A percentile compares a stretch with the other conserved stretches of the same genome.
Conservation (phyloP, 176 grass and related monocot genomes). For the Avena sativa region DNA sequence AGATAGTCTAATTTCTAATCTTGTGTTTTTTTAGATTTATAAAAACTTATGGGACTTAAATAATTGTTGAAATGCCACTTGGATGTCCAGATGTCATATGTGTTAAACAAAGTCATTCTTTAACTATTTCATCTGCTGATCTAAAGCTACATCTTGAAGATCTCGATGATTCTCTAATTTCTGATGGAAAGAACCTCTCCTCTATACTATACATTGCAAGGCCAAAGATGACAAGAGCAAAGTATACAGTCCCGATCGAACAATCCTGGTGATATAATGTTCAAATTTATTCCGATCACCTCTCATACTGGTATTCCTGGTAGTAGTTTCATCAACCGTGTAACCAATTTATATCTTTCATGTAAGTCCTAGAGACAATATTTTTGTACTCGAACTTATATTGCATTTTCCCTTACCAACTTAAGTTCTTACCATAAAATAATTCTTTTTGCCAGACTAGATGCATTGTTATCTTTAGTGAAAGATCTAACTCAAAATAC, state of each 20-base stretch:
- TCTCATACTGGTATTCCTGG: slow-evolving; percentile 89
- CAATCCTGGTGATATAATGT: slow-evolving; percentile 74
- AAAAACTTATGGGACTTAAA: no score
- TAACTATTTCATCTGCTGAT: no score
- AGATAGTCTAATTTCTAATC: no score
- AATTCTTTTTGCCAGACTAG: background rate
- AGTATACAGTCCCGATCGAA: slow-evolving; percentile 61
- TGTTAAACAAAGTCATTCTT: no score
- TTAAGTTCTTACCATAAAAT: background rate
- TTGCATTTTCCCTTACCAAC: background rate
- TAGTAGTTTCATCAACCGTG: slow-evolving; percentile 91
- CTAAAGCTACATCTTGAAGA: no score
- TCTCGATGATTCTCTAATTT: no score
- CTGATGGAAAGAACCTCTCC: no score
- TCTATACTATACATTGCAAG: no score
- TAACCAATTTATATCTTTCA: slow-evolving; percentile 91
- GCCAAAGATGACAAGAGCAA: no score
- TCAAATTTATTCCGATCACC: slow-evolving; percentile 93
- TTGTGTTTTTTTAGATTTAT: no score
- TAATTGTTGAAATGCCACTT: no score
- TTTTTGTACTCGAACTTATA: background rate
- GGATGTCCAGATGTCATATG: no score
- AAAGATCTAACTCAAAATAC: background rate
- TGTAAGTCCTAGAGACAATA: slow-evolving; percentile 63
- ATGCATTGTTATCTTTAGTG: background rate